Evolutionary conservation across 108 stramenopile genomes (phyloP).

Genomic region (Discostella stelligeroides): DNA sequence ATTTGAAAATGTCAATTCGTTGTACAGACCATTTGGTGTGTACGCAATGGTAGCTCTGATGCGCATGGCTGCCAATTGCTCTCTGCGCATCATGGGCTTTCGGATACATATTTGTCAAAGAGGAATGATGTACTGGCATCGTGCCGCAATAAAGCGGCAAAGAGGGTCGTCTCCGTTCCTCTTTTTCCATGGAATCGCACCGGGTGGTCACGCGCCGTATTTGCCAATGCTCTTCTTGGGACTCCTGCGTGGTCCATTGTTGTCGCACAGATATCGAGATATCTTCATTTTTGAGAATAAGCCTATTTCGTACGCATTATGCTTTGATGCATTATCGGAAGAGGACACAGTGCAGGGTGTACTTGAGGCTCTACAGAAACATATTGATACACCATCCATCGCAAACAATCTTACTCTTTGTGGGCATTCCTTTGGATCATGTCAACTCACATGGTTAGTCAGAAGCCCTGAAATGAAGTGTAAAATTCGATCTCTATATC

Average conservation of each 20-base stretch:
- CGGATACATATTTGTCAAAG: conserved; percentile 40
- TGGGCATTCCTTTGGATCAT: conserved; percentile 91
- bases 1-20: conserved; percentile 62
- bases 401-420: conserved; percentile 47
- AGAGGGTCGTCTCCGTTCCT: conserved; percentile 54
- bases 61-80: conserved; percentile 35
- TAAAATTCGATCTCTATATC: conserved; percentile 53
- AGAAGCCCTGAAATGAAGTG: conserved; percentile 23
- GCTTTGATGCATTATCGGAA: conserved; percentile 55
- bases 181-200: conserved; percentile 91
- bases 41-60: conserved; percentile 57
- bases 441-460: conserved; percentile 77
- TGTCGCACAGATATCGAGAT: conserved; percentile 31
- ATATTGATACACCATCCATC: conserved; percentile 13
- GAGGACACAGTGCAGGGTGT: conserved; percentile 72
- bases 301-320: conserved; percentile 59
- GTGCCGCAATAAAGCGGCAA: conserved; percentile 36
- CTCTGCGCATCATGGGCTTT: conserved; percentile 58
- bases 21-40: conserved; percentile 72
- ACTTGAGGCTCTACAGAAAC: conserved; percentile 51
- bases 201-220: conserved; percentile 72
- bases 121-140: conserved; percentile 70
- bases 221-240: conserved; percentile 68
- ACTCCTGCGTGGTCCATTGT: conserved; percentile 29
- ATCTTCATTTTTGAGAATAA: conserved; percentile 78